phyloP scores from a whole-genome alignment of 257 asterid species.

The Rubia yunnanensis region DNA sequence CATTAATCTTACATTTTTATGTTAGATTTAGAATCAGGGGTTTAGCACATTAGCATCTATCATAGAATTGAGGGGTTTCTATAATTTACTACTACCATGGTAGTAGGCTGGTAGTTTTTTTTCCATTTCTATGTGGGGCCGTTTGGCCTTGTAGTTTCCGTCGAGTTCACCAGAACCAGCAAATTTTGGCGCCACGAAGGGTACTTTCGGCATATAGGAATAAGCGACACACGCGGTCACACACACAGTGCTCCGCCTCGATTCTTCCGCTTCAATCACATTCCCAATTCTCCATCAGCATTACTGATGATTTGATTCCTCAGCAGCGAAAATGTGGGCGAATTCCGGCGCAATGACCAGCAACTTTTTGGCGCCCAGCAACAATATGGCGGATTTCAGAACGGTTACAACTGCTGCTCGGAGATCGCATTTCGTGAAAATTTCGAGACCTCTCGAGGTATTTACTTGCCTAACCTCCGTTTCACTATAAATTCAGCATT shows the following conservation, averaged over 20 bases:
- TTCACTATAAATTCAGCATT: not conserved
- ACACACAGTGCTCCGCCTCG: not conserved
- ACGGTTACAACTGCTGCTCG: not conserved
- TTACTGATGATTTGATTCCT: not conserved
- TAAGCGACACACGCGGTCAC: not conserved
- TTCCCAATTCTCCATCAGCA: not conserved
- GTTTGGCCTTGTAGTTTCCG: not conserved
- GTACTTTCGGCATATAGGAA: not conserved
- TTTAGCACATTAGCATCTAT: no score
- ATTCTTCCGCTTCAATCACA: not conserved
- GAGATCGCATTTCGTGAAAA: constrained; percentile 1
- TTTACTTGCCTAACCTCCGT: not conserved
- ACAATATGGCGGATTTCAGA: not conserved
- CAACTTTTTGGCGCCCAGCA: not conserved
- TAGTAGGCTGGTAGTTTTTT: no score
- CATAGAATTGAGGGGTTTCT: no score
- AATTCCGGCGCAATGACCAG: not conserved
- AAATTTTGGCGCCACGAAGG: constrained; percentile 4
- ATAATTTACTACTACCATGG: no score
- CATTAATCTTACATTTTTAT: no score
- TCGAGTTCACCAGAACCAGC: not conserved
- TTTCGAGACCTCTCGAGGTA: not conserved
- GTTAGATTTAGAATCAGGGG: no score
- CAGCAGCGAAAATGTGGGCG: constrained; percentile 4
- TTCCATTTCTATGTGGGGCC: not conserved